phyloP scores from a whole-genome alignment of 805 yeast species.

The Wickerhamiella nectarea region DNA sequence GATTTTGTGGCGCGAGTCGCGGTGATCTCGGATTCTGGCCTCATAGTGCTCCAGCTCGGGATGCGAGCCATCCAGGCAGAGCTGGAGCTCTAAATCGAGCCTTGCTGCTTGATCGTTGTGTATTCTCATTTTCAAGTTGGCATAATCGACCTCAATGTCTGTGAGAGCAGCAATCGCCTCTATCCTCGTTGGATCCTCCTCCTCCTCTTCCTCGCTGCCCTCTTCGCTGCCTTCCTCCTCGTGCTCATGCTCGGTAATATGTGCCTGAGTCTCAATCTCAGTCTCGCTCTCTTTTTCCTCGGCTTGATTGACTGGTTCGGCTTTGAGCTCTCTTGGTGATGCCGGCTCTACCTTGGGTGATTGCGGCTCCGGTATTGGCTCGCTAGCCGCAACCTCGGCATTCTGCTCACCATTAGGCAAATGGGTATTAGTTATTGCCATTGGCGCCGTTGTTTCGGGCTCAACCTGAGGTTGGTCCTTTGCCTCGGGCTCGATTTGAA shows the following conservation, averaged over 20 bases:
- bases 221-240: slow-evolving; percentile 14
- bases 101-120: slow-evolving; percentile 71
- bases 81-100: slow-evolving; percentile 66
- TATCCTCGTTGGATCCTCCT: slow-evolving; percentile 30
- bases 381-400: background rate
- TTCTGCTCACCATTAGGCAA: too few relatives aligned
- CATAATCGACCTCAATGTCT: slow-evolving; percentile 74
- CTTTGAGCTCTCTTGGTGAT: background rate
- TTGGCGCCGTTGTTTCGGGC: background rate
- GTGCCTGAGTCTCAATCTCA: slow-evolving; percentile 1
- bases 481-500: background rate
- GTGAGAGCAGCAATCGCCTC: slow-evolving; percentile 62
- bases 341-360: background rate
- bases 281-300: slow-evolving; percentile 5
- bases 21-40: slow-evolving; percentile 54
- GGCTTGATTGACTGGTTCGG: background rate
- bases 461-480: background rate
- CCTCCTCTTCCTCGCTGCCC: slow-evolving; percentile 17
- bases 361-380: background rate
- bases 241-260: slow-evolving; percentile 8
- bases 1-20: slow-evolving; percentile 51
- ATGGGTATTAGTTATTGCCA: background rate
- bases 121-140: slow-evolving; percentile 66
- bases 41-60: slow-evolving; percentile 72
- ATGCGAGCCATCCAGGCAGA: slow-evolving; percentile 81